Evolutionary conservation across 306 rosid genomes (phyloP).

Genomic region (Benincasa hispida): DNA sequence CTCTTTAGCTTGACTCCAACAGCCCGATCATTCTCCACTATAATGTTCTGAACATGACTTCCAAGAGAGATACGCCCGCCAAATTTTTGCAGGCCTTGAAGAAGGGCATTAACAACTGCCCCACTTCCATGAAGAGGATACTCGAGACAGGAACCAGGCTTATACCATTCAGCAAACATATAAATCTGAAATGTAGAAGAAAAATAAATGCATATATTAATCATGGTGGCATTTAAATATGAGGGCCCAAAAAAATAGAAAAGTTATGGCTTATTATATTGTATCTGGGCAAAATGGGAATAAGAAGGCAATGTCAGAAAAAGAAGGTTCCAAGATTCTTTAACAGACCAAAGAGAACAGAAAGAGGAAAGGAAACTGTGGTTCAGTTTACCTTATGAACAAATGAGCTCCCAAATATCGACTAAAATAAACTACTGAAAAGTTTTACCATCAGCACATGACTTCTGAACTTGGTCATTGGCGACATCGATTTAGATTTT

Average conservation of each 20-base stretch:
- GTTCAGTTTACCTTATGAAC: background rate
- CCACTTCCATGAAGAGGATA: constrained; percentile 79
- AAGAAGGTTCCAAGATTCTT: background rate
- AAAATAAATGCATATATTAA: background rate
- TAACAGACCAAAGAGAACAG: background rate
- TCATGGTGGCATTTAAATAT: background rate
- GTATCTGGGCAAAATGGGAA: background rate
- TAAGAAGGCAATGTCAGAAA: background rate
- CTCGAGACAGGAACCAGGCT: constrained; percentile 84
- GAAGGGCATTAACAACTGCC: constrained; percentile 72
- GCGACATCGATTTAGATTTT: background rate
- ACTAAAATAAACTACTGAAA: background rate
- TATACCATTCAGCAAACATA: constrained; percentile 98
- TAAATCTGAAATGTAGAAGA: constrained; percentile 39
- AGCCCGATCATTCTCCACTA: constrained; percentile 70
- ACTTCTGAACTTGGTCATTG: background rate
- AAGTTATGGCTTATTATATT: background rate
- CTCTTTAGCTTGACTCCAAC: constrained; percentile 66
- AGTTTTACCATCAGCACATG: background rate
- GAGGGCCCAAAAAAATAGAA: background rate
- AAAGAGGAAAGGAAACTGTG: background rate
- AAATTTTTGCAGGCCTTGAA: constrained; percentile 65
- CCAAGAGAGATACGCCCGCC: constrained; percentile 69
- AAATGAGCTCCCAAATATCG: background rate
- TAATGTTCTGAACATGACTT: constrained; percentile 63